These are phyloP conservation scores for Syzygium malaccense DNA, from an alignment of 441 rosid genomes.

Conservation along the genomic window DNA sequence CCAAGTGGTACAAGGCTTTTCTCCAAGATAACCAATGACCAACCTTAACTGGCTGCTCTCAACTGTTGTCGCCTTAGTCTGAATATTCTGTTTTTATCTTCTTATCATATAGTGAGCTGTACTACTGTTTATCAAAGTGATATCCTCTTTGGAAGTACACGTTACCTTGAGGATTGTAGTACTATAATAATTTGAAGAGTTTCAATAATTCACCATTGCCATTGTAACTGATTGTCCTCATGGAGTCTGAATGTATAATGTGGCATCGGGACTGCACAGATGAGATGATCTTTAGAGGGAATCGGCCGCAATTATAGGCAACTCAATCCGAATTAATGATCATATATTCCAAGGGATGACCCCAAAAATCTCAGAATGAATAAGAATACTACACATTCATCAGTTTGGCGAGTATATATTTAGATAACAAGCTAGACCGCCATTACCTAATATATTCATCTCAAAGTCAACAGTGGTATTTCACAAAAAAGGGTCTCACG, in stretches of 20 bases:
- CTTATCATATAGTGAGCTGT: background rate
- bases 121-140: background rate
- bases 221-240: background rate
- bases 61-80: background rate
- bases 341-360: background rate
- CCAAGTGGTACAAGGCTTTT: slow-evolving; percentile 2
- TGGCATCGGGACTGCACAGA: background rate
- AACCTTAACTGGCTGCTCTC: background rate
- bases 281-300: background rate
- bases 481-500: background rate
- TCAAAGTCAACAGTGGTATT: background rate
- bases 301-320: background rate
- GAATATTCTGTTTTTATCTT: background rate
- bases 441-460: background rate
- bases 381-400: background rate
- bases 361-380: background rate
- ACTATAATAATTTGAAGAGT: background rate
- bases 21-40: background rate
- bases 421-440: background rate
- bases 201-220: background rate
- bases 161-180: background rate
- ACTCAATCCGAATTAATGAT: background rate
- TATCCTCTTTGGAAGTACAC: background rate
- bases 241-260: background rate
- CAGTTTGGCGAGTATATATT: background rate